These are phyloP conservation scores for Platanus orientalis DNA, from an alignment of 164 flowering plant genomes.

Conservation along the genomic window DNA sequence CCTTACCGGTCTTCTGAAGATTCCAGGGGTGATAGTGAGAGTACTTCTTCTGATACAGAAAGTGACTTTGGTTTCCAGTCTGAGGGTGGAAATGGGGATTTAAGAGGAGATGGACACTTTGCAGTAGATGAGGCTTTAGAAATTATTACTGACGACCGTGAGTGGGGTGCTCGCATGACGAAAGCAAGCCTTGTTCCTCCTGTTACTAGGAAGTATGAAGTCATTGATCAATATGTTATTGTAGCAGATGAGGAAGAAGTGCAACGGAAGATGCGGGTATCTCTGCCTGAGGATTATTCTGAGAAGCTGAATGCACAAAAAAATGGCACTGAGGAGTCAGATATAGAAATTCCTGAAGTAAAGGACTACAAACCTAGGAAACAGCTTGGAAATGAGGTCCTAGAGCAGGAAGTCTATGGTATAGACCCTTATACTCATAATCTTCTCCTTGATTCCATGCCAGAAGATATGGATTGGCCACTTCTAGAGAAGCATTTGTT, in stretches of 20 bases:
- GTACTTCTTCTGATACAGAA: constrained; percentile 70
- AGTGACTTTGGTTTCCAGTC: constrained; percentile 58
- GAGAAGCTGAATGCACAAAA: constrained; percentile 83
- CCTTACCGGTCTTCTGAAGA: constrained; percentile 54
- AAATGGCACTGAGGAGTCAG: constrained; percentile 81
- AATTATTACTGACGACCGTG: constrained; percentile 72
- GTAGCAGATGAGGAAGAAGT: constrained; percentile 93
- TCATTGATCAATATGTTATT: constrained; percentile 82
- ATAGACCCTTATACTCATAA: constrained; percentile 98
- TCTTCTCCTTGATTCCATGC: constrained; percentile 95
- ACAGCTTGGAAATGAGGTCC: constrained; percentile 80
- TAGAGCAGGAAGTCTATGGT: constrained; percentile 98
- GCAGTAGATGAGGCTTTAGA: constrained; percentile 55
- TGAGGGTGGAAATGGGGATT: constrained; percentile 36
- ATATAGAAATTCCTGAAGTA: constrained; percentile 96
- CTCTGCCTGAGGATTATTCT: constrained; percentile 89
- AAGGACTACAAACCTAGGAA: constrained; percentile 94
- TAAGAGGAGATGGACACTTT: constrained; percentile 37
- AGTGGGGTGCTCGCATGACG: constrained; percentile 99
- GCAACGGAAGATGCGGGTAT: constrained; percentile 83
- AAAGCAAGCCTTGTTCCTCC: constrained; percentile 98
- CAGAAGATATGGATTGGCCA: constrained; percentile 82
- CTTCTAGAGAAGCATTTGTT: constrained; percentile 71
- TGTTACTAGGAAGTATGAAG: constrained; percentile 96
- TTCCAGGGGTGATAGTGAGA: constrained; percentile 44